Evolutionary conservation across 768 basidiomycete genomes (phyloP), one percentile per base, ranked within the genome.

Genomic region (Vishniacozyma victoriae): DNA sequence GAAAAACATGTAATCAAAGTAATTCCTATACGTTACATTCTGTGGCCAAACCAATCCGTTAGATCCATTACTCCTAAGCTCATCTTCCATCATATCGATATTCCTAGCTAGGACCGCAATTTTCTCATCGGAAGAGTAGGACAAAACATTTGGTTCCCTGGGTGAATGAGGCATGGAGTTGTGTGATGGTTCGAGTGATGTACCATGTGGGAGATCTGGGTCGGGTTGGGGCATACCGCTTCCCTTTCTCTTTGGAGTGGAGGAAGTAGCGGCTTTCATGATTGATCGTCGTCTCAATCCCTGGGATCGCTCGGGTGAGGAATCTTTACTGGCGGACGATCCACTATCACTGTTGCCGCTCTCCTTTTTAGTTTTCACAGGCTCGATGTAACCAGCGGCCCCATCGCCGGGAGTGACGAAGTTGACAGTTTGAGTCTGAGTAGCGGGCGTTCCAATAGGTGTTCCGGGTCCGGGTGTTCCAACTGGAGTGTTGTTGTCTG

Each of bases 1-100:
- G 38, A 87, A 82, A 31, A 92, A 74, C 73, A 87, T 81, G 72
- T 92, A 99, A 31, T 84, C 79, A 23, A 79, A 79, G 66, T 91
- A 97, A 71, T 89, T 85, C 62, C 77, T 79, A 64, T 81, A 78
- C 0, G 83, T 84, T 52, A 97, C 78, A 67, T 91, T 96, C 39
- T 82, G 76, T 0, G 92, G 92, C 81, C 87, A 99, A 15, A 77
- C 78, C 31, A 91, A 76, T 69, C 6, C 82, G 3, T 60, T 60
- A 1, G 44, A 54, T 0, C 92, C 90, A 23, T 77, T 75, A 46
- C 84, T 84, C 16, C 79, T 80, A 16, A 99, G 75, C 64, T 92
- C 90, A 5, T 76, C 77, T 56, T 84, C 78, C 35, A 90, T 75
- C 48, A 88, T 87, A 12, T 82, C 78, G 55, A 87, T 83, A 38